Evolutionary conservation across 2,329 filamentous ascomycete species (phyloP), one percentile per base, ranked within the genome.

Genomic region (Drechslerella stenobrocha): DNA sequence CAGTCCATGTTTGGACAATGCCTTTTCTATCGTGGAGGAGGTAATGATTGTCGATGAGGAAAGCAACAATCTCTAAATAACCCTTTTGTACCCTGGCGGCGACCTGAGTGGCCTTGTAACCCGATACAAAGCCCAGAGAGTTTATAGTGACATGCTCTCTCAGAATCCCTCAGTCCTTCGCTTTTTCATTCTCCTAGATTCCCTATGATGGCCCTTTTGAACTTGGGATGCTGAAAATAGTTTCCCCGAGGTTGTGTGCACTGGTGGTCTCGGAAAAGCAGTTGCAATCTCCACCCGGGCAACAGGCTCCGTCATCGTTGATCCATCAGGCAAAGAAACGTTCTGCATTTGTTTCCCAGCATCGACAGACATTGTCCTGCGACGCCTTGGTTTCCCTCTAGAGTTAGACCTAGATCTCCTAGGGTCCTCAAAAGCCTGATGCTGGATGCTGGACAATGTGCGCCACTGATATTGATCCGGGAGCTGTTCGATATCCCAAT

Each of bases 101-200:
- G n/a, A n/a, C n/a, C n/a, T n/a, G n/a, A 37, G 15, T 37, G 34
- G 15, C 11, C 3, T 13, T 37, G 11, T 37, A 13, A 4, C 13
- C 34, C 3, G 11, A 4, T 3, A 37, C 13, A 37, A 3, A 37
- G 34, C n/a, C n/a, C n/a, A n/a, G n/a, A n/a, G 34, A 4, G 40
- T 4, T 20, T 9, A 3, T 20, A 45, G 24, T n/a, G 9, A 11
- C 26, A 24, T 8, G n/a, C 7, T 47, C 23, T 18, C 9, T 56
- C 30, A 67, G 32, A 52, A 70, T 23, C 50, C 57, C 40, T 71
- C 52, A 6, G 55, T 58, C 50, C 60, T 70, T 46, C 51, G 45
- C 22, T 70, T 60, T 26, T 63, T 65, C 7, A 53, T 23, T 48
- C 55, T 58, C 24, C 66, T 82, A 78, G 69, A 64, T 24, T 59